phyloP scores from a whole-genome alignment of 192 early-diverging fungal genomes.

The Gigaspora rosea region DNA sequence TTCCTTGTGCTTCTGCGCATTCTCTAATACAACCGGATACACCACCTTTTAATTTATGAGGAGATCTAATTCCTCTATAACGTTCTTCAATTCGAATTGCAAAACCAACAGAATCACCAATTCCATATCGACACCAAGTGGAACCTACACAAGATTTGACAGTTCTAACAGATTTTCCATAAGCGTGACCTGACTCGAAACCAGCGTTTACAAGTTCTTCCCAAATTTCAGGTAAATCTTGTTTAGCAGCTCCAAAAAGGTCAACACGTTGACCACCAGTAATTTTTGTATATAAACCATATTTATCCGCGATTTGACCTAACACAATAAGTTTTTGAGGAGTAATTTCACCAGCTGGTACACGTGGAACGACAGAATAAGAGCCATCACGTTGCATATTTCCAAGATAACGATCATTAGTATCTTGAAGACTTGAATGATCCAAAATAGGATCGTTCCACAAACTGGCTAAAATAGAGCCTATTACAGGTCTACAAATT shows the following conservation, averaged over 20 bases:
- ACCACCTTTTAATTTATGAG: constrained; percentile 70
- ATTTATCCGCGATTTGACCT: constrained; percentile 63
- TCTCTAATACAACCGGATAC: constrained; percentile 71
- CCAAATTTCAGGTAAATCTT: constrained; percentile 68
- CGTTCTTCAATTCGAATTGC: constrained; percentile 66
- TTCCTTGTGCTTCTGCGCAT: constrained; percentile 56
- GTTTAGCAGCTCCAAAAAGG: constrained; percentile 65
- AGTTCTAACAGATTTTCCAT: constrained; percentile 69
- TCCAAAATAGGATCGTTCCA: constrained; percentile 70
- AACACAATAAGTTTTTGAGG: constrained; percentile 65
- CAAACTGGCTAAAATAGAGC: constrained; percentile 63
- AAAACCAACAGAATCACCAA: constrained; percentile 69
- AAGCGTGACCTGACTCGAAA: constrained; percentile 71
- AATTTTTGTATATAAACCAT: constrained; percentile 67
- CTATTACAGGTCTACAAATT: constrained; percentile 66
- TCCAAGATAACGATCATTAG: constrained; percentile 68
- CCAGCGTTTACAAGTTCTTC: constrained; percentile 62
- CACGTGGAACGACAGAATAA: constrained; percentile 65
- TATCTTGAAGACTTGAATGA: constrained; percentile 56
- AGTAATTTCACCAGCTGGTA: constrained; percentile 69
- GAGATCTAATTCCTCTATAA: constrained; percentile 68
- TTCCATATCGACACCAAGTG: constrained; percentile 70
- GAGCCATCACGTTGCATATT: constrained; percentile 71
- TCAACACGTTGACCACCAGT: constrained; percentile 73
- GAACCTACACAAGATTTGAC: constrained; percentile 72